Evolutionary conservation across 2,329 filamentous ascomycete species (phyloP).

Genomic region (Alternaria sp.): DNA sequence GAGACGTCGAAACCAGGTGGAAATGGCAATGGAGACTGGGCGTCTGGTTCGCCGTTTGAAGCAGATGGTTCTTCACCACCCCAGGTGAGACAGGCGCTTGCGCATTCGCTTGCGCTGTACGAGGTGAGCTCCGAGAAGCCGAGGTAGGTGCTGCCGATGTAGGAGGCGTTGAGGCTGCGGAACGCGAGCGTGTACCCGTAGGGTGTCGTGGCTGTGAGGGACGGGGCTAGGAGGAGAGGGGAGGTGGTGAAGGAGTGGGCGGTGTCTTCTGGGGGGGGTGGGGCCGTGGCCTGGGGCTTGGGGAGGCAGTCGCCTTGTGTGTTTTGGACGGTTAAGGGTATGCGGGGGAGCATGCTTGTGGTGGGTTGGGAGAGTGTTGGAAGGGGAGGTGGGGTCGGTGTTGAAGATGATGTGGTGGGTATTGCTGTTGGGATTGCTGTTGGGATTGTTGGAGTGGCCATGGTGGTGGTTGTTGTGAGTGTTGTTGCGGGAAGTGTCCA

Average conservation of each 20-base stretch:
- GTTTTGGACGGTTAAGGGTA: background rate
- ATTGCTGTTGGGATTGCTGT: background rate
- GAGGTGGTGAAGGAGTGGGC: slow-evolving; percentile 1
- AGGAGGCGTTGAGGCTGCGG: background rate
- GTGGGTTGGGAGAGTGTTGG: background rate
- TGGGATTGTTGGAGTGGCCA: background rate
- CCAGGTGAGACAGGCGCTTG: background rate
- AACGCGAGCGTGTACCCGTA: background rate
- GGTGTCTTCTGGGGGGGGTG: slow-evolving; percentile 4
- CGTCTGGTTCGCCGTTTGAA: background rate
- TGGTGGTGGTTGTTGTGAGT: background rate
- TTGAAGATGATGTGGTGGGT: background rate
- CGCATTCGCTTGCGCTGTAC: slow-evolving; percentile 7
- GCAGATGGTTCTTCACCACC: background rate
- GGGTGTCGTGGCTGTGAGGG: slow-evolving; percentile 1
- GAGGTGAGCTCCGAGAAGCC: slow-evolving; percentile 8
- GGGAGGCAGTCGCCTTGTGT: slow-evolving; percentile 2
- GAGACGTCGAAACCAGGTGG: background rate
- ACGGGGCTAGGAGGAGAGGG: background rate
- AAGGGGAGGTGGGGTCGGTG: background rate
- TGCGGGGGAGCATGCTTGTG: too few relatives aligned
- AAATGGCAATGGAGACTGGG: background rate
- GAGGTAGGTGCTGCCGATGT: slow-evolving; percentile 5
- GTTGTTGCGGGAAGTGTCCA: background rate
- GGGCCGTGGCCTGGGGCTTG: background rate